Conservation (phyloP, 345 rosid genomes). For the Syzygium jambos region DNA sequence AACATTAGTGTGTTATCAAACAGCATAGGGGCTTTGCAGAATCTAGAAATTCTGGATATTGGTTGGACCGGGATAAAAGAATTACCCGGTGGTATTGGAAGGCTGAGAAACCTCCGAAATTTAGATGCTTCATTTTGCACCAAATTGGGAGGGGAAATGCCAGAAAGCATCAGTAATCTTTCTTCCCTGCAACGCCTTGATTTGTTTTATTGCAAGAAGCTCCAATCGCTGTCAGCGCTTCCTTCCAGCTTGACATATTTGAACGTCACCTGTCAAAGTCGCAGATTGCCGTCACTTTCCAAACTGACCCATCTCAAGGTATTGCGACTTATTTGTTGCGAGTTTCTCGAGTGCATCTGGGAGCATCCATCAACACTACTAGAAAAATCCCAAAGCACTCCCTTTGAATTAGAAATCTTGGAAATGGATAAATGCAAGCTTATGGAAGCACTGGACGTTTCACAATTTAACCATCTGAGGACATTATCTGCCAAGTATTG, state of each 20-base stretch:
- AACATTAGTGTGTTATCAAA: too few relatives aligned
- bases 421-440: rapidly evolving
- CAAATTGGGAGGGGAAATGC: not conserved
- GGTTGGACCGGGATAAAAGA: not conserved
- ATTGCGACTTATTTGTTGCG: rapidly evolving
- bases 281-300: not conserved
- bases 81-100: not conserved
- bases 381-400: not conserved
- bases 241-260: not conserved
- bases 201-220: rapidly evolving
- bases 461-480: not conserved
- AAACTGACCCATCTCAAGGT: not conserved
- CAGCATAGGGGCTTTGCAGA: not conserved
- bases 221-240: too few relatives aligned
- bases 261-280: not conserved
- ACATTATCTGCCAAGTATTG: not conserved
- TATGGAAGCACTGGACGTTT: too few relatives aligned
- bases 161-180: not conserved
- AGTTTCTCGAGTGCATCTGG: not conserved
- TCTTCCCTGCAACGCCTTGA: not conserved
- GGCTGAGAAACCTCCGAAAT: not conserved
- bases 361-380: not conserved
- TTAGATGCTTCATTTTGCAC: too few relatives aligned
- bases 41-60: too few relatives aligned
- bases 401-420: not conserved